phyloP scores from a whole-genome alignment of 176 grass and related monocot species.

The Rhipidocladum racemiflorum region DNA sequence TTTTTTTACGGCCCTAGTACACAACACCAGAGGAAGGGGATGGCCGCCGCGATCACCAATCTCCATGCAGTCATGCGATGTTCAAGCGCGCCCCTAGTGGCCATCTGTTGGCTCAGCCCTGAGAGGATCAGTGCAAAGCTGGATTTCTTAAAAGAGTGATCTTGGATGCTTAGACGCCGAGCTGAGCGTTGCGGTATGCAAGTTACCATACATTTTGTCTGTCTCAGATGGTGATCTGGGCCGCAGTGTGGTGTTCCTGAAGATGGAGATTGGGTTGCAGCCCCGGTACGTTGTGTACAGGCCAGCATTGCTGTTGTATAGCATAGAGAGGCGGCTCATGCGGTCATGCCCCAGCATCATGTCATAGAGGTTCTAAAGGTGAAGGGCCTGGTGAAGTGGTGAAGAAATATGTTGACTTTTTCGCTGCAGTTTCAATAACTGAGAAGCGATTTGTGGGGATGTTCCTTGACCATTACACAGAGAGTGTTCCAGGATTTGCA shows the following conservation, averaged over 20 bases:
- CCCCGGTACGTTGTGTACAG: not conserved
- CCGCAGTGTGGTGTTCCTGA: conserved; percentile 17
- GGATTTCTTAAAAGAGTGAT: too few species aligned
- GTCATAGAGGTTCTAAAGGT: conserved; percentile 33
- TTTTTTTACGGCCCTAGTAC: too few species aligned
- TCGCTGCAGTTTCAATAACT: rapidly evolving
- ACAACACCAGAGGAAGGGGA: too few species aligned
- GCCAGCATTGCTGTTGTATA: conserved; percentile 12
- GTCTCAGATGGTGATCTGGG: not conserved
- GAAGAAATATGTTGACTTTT: not conserved
- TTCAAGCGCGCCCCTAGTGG: too few species aligned
- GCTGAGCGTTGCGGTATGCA: conserved; percentile 22
- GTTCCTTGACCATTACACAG: conserved; percentile 23
- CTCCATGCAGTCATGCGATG: too few species aligned
- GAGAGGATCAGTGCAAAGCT: too few species aligned
- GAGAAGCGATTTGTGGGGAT: not conserved
- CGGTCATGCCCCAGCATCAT: conserved; percentile 37
- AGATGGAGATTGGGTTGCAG: conserved; percentile 1
- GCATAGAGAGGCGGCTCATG: conserved; percentile 39
- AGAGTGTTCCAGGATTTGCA: not conserved
- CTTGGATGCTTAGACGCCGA: too few species aligned
- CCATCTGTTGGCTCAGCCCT: too few species aligned
- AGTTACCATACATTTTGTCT: not conserved
- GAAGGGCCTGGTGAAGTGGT: conserved; percentile 32
- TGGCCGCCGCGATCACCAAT: too few species aligned